phyloP scores from a whole-genome alignment of 805 yeast species.

The Aciculoconidium aculeatum region DNA sequence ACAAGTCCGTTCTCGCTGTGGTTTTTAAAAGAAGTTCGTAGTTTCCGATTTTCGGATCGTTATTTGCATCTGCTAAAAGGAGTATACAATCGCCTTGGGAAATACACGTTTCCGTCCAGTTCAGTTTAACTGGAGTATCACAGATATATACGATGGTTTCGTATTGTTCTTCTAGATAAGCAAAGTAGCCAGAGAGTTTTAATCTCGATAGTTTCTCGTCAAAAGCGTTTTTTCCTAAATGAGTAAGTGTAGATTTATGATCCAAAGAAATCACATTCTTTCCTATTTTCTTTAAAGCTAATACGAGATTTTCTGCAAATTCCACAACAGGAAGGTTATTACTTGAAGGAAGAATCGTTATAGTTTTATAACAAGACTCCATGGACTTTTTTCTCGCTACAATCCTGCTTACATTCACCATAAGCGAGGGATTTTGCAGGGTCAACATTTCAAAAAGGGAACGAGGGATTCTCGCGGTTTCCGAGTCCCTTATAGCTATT shows the following conservation, averaged over 20 bases:
- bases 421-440: constrained; percentile 77
- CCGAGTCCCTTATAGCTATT: constrained; percentile 89
- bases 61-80: constrained; percentile 76
- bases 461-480: constrained; percentile 88
- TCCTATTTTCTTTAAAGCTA: constrained; percentile 69
- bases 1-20: constrained; percentile 81
- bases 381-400: constrained; percentile 58
- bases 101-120: constrained; percentile 90
- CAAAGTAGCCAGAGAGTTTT: constrained; percentile 82
- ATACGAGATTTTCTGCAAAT: constrained; percentile 68
- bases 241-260: constrained; percentile 72
- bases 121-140: constrained; percentile 74
- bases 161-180: constrained; percentile 83
- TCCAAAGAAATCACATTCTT: constrained; percentile 73
- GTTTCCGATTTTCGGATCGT: constrained; percentile 66
- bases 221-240: constrained; percentile 88
- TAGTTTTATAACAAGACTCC: constrained; percentile 57
- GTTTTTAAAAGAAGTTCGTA: constrained; percentile 77
- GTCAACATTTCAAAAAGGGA: constrained; percentile 82
- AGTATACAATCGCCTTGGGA: constrained; percentile 95
- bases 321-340: constrained; percentile 80
- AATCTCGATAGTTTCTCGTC: constrained; percentile 73
- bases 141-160: constrained; percentile 87
- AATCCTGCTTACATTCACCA: constrained; percentile 82
- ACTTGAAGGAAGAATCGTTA: constrained; percentile 76